Evolutionary conservation across 805 yeast genomes (phyloP), one percentile per base, ranked within the genome.

Genomic region (Wilhelminamyces savonicus): DNA sequence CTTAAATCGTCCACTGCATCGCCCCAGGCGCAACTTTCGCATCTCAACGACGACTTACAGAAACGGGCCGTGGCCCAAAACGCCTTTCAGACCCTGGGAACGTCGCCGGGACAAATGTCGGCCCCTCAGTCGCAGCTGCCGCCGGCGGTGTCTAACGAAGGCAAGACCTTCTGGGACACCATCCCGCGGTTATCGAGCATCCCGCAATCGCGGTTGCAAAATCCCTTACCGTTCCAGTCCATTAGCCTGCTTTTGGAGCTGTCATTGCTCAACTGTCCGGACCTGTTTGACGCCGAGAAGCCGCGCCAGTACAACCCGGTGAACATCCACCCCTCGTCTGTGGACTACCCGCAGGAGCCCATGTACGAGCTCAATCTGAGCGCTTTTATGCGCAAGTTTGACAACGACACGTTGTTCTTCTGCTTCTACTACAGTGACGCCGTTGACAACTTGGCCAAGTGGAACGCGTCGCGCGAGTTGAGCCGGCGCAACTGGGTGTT

Each of bases 271-370:
- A 82, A 83, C 46, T 86, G 97, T 52, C 97, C 98, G 0, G 97
- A 92, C 57, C 84, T 97, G 1, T 72, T 78, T 35, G 94, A 90
- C 52, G 80, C 94, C 2, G 97, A 90, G 46, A 74, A 67, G 43
- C 95, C 97, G 12, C 73, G 80, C 37, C 71, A 73, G 51, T 78
- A 86, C 52, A 74, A 71, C 28, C 90, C 97, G 5, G 70, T 73
- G 14, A 76, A 78, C 42, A 94, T 94, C 31, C 94, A 82, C 50
- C 95, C 96, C 16, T 85, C 95, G 6, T 84, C 92, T 22, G 74
- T 82, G 14, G 84, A 80, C 56, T 92, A 85, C 58, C 98, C 98
- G 2, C 85, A 78, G 50, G 92, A 82, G 37, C 88, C 88, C 19
- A 67, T 78, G 56, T 74, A 76, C 34, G 83, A 76, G 49, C 62